phyloP scores from a whole-genome alignment of 2,329 filamentous ascomycete genomes.

The Pochonia chlamydosporia region DNA sequence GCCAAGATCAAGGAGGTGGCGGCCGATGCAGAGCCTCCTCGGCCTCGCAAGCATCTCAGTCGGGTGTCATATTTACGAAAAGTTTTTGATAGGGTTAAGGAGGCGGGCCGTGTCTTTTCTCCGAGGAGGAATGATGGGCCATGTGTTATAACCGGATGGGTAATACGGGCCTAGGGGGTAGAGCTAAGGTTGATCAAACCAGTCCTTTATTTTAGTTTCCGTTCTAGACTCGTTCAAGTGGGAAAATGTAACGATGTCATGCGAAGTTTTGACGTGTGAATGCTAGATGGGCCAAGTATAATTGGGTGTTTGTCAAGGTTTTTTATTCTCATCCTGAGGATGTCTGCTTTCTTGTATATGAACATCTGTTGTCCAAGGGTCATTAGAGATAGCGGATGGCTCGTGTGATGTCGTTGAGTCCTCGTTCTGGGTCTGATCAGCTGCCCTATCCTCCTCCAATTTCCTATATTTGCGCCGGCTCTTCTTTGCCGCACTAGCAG shows the following conservation, averaged over 20 bases:
- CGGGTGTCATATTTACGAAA: conserved; percentile 53
- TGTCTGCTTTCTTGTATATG: not conserved
- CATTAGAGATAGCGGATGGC: not conserved
- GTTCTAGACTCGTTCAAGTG: conserved; percentile 27
- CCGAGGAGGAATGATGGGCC: conserved; percentile 40
- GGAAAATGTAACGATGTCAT: conserved; percentile 19
- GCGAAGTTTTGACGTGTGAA: conserved; percentile 3
- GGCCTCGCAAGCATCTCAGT: conserved; percentile 42
- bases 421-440: not conserved
- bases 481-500: conserved; percentile 77
- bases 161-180: conserved; percentile 43
- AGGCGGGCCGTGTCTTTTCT: conserved; percentile 43
- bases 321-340: not conserved
- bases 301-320: not conserved
- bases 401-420: not conserved
- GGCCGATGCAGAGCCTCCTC: conserved; percentile 35
- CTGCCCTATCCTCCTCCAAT: conserved; percentile 45
- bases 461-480: conserved; percentile 70
- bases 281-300: conserved; percentile 13
- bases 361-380: not conserved
- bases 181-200: conserved; percentile 53
- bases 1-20: conserved; percentile 40
- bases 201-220: conserved; percentile 41
- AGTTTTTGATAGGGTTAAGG: conserved; percentile 50
- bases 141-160: conserved; percentile 46